phyloP scores from a whole-genome alignment of 139 green algal genomes.

The Chlamydomonas applanata region DNA sequence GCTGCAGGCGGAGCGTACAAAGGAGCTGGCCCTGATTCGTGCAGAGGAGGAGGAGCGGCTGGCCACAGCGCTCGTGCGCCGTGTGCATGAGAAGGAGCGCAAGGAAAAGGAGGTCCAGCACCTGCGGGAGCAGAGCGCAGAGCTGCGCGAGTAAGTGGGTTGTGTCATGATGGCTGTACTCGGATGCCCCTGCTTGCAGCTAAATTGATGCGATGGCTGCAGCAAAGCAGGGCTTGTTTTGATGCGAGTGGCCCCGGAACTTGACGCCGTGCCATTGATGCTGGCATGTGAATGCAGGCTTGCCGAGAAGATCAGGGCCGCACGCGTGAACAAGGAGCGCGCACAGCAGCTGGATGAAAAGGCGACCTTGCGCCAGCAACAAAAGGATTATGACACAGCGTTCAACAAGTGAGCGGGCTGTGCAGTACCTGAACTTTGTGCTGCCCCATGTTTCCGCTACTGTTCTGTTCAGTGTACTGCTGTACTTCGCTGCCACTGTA shows the following conservation, averaged over 20 bases:
- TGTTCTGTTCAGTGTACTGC: too few species aligned
- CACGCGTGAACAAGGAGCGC: conserved; percentile 60
- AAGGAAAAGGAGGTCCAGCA: conserved; percentile 50
- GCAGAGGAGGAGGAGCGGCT: conserved; percentile 52
- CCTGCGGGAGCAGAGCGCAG: conserved; percentile 52
- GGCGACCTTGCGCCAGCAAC: conserved; percentile 28
- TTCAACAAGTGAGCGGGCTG: conserved; percentile 28
- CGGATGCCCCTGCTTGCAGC: too few species aligned
- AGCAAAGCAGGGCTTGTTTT: too few species aligned
- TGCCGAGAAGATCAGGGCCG: conserved; percentile 56
- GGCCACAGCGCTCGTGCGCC: conserved; percentile 33
- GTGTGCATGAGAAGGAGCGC: conserved; percentile 40
- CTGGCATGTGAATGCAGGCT: conserved; percentile 52
- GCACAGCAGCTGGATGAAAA: conserved; percentile 58
- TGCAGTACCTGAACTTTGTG: too few species aligned
- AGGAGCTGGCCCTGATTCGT: conserved; percentile 33
- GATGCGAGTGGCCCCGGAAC: too few species aligned
- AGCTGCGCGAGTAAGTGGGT: conserved; percentile 62
- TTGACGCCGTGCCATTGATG: background rate
- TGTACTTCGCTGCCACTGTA: too few species aligned
- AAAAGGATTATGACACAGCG: conserved; percentile 47
- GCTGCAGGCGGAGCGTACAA: conserved; percentile 28
- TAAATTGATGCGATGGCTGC: too few species aligned
- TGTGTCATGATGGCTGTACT: too few species aligned
- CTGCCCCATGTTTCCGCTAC: too few species aligned